Base-by-base conservation (phyloP, 768 basidiomycete species). In the Chiua virens region DNA sequence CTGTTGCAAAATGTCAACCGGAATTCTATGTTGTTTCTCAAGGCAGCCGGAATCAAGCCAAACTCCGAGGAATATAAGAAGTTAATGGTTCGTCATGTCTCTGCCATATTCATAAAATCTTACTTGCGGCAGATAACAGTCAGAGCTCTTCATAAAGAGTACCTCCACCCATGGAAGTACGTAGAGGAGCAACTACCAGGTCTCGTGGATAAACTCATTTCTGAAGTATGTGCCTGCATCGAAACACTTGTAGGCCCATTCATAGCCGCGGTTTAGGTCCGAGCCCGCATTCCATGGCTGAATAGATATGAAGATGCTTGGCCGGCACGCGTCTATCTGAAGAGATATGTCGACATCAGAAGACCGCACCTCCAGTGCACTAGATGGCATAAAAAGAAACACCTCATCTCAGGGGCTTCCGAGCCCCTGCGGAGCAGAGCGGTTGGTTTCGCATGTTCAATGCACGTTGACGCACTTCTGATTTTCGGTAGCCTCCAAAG, bases 291-390 rank as follows among this genome's bases (percentile, higher is more conserved):
- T 23, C 53, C 62, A 3, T 64, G 62, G 62, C 15, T 63, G 43
- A n/a, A 20, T 10, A 49, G 50, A 22, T 64, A 64, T 7, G 53
- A 63, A 15, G 51, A 50, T 22, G 6, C 30, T 14, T 63, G 62
- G 62, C 59, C 53, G 2, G 62, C 59, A 6, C 53, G 52, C 15
- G 32, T 63, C 4, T 62, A 63, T 27, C 39, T 61, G 1, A 58
- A 62, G 36, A 50, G 59, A 58, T 64, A 55, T 10, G 45, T 64
- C 8, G 51, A 55, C 6, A 2, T 1, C 0, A 54, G 22, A n/a
- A 46, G 50, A 4, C 53, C 51, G 5, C 51, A 63, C 21, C 28
- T 51, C 15, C 18, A 6, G 38, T 3, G 18, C 18, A 7, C 30
- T 7, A 45, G 21, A 32, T 18, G 35, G 20, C 15, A 34, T 14